phyloP scores from a whole-genome alignment of 139 green algal genomes.

The Pleodorina starrii region DNA sequence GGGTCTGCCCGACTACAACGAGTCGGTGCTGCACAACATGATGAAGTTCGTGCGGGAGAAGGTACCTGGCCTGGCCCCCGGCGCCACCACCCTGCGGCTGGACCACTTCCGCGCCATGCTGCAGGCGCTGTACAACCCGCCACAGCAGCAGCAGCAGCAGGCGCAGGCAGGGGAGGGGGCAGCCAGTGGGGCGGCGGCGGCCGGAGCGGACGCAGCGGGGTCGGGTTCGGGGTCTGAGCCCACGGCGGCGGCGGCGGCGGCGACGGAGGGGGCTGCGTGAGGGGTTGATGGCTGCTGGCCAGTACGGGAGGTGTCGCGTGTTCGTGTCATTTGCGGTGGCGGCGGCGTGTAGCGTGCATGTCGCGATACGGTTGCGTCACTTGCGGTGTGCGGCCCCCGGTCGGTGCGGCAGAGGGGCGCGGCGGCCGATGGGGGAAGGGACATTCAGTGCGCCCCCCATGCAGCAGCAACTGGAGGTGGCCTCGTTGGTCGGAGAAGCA shows the following conservation, averaged over 20 bases:
- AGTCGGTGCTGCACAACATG: neutral
- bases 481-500: too few species aligned
- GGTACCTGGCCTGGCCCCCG: neutral
- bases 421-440: too few species aligned
- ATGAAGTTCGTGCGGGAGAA: slow-evolving; percentile 39
- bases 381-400: too few species aligned
- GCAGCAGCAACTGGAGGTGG: too few species aligned
- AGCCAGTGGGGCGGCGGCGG: neutral
- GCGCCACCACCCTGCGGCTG: neutral
- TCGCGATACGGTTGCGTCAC: too few species aligned
- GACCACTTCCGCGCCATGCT: slow-evolving; percentile 3
- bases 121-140: slow-evolving; percentile 31
- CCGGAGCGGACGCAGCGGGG: neutral
- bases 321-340: too few species aligned
- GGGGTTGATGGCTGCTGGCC: too few species aligned
- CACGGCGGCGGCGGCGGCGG: neutral
- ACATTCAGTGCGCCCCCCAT: too few species aligned
- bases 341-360: too few species aligned
- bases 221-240: too few species aligned
- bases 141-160: neutral
- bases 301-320: too few species aligned
- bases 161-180: neutral
- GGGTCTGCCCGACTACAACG: neutral
- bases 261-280: neutral
- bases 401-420: too few species aligned